These are phyloP conservation scores for Fusarium acutatum DNA, from an alignment of 2,329 filamentous ascomycete genomes.

Conservation along the genomic window DNA sequence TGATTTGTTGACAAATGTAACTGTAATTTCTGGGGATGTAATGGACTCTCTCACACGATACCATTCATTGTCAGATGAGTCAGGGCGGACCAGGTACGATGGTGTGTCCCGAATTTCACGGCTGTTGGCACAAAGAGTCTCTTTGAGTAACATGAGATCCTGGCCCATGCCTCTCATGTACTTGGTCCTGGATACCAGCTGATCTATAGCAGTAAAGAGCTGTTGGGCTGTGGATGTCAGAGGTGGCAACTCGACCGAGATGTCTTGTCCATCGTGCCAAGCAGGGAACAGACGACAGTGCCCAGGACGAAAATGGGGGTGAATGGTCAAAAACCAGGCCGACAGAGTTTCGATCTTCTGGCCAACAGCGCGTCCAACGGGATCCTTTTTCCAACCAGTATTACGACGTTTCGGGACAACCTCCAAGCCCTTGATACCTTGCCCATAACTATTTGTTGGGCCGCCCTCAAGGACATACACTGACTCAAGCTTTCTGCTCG, in stretches of 20 bases:
- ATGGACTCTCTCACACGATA: slow-evolving; percentile 34
- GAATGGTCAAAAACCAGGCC: neutral
- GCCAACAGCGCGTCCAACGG: neutral
- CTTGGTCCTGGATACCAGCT: neutral
- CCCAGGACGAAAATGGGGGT: neutral
- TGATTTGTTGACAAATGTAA: slow-evolving; percentile 4
- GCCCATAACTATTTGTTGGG: neutral
- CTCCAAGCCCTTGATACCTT: neutral
- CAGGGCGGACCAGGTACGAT: slow-evolving; percentile 25
- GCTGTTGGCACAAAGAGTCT: neutral
- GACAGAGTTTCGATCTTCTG: neutral
- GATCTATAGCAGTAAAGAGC: neutral
- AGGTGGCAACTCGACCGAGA: slow-evolving; percentile 12
- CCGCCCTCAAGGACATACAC: neutral
- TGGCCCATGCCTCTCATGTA: neutral
- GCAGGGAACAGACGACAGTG: slow-evolving; percentile 10
- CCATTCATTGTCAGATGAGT: slow-evolving; percentile 36
- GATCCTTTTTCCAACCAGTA: neutral
- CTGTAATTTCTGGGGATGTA: slow-evolving; percentile 2
- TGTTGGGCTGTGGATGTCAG: neutral
- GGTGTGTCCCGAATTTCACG: neutral
- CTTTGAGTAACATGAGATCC: slow-evolving; percentile 25
- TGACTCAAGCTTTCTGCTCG: neutral
- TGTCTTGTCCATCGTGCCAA: neutral
- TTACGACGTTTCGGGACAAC: neutral